Evolutionary conservation across 1,284 basidiomycete species (phyloP).

Genomic region (Ustilago xerochloae): DNA sequence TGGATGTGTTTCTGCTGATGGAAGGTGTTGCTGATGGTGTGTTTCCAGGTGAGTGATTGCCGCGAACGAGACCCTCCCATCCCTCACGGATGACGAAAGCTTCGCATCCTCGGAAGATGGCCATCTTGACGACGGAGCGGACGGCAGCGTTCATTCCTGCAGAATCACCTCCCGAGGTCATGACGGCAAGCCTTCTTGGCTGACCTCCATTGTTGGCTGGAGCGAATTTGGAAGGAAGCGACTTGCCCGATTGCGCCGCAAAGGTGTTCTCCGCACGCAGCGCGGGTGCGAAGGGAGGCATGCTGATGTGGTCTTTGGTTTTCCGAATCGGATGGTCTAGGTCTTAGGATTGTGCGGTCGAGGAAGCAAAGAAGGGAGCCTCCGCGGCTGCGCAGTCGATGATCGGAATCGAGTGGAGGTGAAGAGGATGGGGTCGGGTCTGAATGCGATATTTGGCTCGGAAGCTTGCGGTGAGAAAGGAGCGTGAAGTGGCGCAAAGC

Average conservation of each 20-base stretch:
- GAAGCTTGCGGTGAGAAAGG: neutral
- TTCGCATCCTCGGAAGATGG: constrained; percentile 74
- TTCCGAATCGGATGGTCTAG: too few relatives aligned
- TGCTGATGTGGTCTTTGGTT: neutral
- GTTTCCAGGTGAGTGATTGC: constrained; percentile 69
- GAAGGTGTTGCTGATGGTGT: constrained; percentile 41
- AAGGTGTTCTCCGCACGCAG: constrained; percentile 35
- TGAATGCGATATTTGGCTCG: neutral
- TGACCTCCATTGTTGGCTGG: constrained; percentile 29
- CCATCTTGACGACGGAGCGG: constrained; percentile 66
- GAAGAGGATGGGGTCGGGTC: neutral
- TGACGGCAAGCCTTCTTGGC: constrained; percentile 76
- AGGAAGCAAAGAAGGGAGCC: neutral
- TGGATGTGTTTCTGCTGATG: constrained; percentile 40
- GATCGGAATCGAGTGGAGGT: neutral
- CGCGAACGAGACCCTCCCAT: constrained; percentile 86
- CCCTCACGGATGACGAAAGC: constrained; percentile 78
- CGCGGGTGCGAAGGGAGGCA: constrained; percentile 45
- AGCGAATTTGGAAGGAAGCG: constrained; percentile 27
- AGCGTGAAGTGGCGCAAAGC: neutral
- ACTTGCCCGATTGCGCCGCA: constrained; percentile 15
- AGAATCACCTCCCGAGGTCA: constrained; percentile 96
- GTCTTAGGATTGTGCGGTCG: neutral
- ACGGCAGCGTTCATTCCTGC: constrained; percentile 74
- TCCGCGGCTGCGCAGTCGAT: neutral